A percentile compares a stretch with the other conserved stretches of the same genome.
Evolutionary conservation across 805 yeast species (phyloP).

Genomic region (Wickerhamomyces queroliae): DNA sequence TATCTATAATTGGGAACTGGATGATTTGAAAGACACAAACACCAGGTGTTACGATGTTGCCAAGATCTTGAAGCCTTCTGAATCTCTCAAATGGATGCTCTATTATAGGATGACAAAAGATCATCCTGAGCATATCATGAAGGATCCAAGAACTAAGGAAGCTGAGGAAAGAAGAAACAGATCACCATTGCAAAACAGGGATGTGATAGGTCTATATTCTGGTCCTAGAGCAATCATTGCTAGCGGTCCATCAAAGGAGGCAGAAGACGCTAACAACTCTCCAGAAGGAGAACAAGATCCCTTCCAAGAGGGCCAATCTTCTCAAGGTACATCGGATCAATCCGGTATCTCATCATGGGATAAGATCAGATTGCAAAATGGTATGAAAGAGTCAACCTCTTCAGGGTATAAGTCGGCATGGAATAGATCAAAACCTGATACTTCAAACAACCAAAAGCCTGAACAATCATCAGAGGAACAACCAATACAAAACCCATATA

Average conservation of each 20-base stretch:
- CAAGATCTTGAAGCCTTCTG: conserved; percentile 24
- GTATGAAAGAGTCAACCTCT: neutral
- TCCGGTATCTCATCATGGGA: conserved; percentile 31
- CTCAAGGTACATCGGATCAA: neutral
- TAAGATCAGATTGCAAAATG: conserved; percentile 26
- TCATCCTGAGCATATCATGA: conserved; percentile 45
- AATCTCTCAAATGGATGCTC: conserved; percentile 38
- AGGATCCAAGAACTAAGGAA: conserved; percentile 45
- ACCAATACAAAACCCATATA: conserved; percentile 7
- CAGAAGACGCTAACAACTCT: neutral
- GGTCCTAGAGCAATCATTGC: conserved; percentile 23
- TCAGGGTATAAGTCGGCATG: conserved; percentile 13
- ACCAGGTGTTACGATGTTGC: conserved; percentile 26
- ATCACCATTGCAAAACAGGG: conserved; percentile 28
- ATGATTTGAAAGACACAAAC: conserved; percentile 24
- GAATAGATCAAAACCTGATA: conserved; percentile 27
- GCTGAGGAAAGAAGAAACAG: conserved; percentile 21
- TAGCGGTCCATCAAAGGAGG: conserved; percentile 4
- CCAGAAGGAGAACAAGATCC: conserved; percentile 22
- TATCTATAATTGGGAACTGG: conserved; percentile 28
- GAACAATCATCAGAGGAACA: neutral
- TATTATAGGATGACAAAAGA: conserved; percentile 47
- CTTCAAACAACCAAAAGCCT: neutral
- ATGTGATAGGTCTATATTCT: conserved; percentile 31
- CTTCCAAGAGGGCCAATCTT: conserved; percentile 7